Evolutionary conservation across 2,329 filamentous ascomycete genomes (phyloP).

Genomic region (Neofusicoccum umdonicola): DNA sequence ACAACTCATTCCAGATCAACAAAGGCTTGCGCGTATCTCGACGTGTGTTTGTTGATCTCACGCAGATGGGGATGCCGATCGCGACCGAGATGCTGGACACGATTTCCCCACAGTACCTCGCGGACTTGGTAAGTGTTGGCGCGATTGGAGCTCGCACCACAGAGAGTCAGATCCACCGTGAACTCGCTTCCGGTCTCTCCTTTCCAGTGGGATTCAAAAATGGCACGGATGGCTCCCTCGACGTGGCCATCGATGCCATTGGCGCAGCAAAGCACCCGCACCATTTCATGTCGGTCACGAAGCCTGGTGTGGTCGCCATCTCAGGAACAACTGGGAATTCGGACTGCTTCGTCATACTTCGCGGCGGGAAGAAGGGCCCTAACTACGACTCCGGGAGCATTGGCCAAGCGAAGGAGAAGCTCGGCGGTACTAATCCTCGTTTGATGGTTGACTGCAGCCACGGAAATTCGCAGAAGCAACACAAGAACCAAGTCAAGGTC

Average conservation of each 20-base stretch:
- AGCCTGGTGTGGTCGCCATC: slow-evolving; percentile 91
- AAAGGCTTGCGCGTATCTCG: slow-evolving; percentile 85
- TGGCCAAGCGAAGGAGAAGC: slow-evolving; percentile 73
- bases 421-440: slow-evolving; percentile 68
- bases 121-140: slow-evolving; percentile 86
- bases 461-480: slow-evolving; percentile 92
- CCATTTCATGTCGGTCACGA: slow-evolving; percentile 96
- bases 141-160: slow-evolving; percentile 93
- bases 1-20: slow-evolving; percentile 98
- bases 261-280: slow-evolving; percentile 88
- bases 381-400: slow-evolving; percentile 91
- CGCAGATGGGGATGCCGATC: slow-evolving; percentile 88
- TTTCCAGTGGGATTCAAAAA: slow-evolving; percentile 99
- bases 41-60: slow-evolving; percentile 91
- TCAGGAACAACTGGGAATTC: slow-evolving; percentile 93
- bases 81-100: slow-evolving; percentile 98
- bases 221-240: slow-evolving; percentile 86
- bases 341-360: slow-evolving; percentile 93
- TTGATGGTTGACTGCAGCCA: slow-evolving; percentile 99
- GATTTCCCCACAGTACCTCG: slow-evolving; percentile 94
- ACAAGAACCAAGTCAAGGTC: slow-evolving; percentile 96
- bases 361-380: slow-evolving; percentile 87
- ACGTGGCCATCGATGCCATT: slow-evolving; percentile 92
- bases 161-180: slow-evolving; percentile 91
- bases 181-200: slow-evolving; percentile 87